phyloP scores from a whole-genome alignment of 371 early-diverging fungal species.

The Saksenaea oblongispora region DNA sequence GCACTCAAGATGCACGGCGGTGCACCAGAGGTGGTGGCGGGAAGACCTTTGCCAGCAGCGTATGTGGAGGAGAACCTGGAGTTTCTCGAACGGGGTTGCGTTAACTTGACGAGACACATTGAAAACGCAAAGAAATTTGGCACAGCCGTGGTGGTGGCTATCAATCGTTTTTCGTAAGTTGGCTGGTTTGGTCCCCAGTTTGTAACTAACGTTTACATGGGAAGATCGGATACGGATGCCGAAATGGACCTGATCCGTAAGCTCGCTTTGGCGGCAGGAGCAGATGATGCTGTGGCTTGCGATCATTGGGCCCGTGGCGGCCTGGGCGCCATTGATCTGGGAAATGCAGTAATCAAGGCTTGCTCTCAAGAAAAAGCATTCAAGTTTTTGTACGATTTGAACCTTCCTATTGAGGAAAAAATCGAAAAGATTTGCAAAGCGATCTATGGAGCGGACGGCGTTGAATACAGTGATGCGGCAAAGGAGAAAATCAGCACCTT shows the following conservation, averaged over 20 bases:
- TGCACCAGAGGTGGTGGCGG: constrained; percentile 90
- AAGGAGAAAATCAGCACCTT: constrained; percentile 76
- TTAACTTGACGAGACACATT: constrained; percentile 85
- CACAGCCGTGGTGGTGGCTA: constrained; percentile 86
- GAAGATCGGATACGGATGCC: constrained; percentile 74
- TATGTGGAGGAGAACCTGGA: constrained; percentile 83
- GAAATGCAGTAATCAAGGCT: constrained; percentile 75
- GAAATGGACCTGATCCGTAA: constrained; percentile 78
- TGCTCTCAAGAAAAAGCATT: constrained; percentile 62
- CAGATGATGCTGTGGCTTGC: constrained; percentile 77
- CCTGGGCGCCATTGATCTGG: constrained; percentile 81
- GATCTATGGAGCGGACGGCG: constrained; percentile 90
- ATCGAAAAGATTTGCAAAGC: constrained; percentile 85
- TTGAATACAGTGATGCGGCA: constrained; percentile 77
- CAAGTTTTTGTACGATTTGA: constrained; percentile 80
- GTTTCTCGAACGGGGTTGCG: constrained; percentile 76
- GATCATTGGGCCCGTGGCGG: constrained; percentile 93
- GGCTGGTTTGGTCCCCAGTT: too few species aligned
- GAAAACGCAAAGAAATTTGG: constrained; percentile 85
- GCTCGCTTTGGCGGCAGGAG: constrained; percentile 84
- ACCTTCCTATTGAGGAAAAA: constrained; percentile 75
- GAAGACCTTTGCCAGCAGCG: constrained; percentile 80
- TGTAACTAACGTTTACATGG: too few species aligned
- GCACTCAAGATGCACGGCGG: constrained; percentile 96
- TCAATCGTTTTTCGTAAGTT: constrained; percentile 78